Evolutionary conservation across 75 land plant genomes (phyloP), one percentile per base, ranked within the genome.

Genomic region (Cupressus sempervirens): DNA sequence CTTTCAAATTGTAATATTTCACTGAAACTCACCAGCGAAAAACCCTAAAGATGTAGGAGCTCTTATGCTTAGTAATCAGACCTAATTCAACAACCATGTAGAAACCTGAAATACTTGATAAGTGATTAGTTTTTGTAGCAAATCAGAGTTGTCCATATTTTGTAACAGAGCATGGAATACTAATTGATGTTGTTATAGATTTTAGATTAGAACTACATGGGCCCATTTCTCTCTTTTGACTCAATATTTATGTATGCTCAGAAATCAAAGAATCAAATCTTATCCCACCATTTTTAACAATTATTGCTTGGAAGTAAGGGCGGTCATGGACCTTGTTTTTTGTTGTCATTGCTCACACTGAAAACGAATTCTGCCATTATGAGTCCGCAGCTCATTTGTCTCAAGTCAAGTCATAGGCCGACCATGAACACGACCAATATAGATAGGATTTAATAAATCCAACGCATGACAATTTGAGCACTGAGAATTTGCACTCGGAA

Each of bases 151-250:
- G 36, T 77, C 29, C 80, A 43, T 77, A 43, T 5, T 40, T 36
- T 77, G 80, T 77, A 77, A 77, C 29, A 77, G n/a, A 41, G 46
- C 80, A 26, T 23, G 30, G 80, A 77, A 77, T 77, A 41, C 80
- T 77, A 43, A 77, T 77, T 13, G 23, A 77, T 77, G 80, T 77
- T 77, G 45, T 77, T 77, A 77, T 43, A 77, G 46, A 32, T 68
- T n/a, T 68, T 23, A 67, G 65, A 58, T 16, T 58, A 58, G 65
- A 58, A 58, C 18, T 16, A 7, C 65, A 68, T 68, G 72, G 20
- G 56, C 16, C 16, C n/a, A 20, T 7, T 23, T 67, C 70, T 67
- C 70, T 67, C n/a, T 67, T n/a, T 67, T 68, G 9, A n/a, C 4
- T 68, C 9, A 6, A 29, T 34, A n/a, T 68, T 32, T 29, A 29